A percentile compares a stretch with the other conserved stretches of the same genome.
Conservation (phyloP, 2,329 filamentous ascomycete genomes). For the Lecanicillium sp. region DNA sequence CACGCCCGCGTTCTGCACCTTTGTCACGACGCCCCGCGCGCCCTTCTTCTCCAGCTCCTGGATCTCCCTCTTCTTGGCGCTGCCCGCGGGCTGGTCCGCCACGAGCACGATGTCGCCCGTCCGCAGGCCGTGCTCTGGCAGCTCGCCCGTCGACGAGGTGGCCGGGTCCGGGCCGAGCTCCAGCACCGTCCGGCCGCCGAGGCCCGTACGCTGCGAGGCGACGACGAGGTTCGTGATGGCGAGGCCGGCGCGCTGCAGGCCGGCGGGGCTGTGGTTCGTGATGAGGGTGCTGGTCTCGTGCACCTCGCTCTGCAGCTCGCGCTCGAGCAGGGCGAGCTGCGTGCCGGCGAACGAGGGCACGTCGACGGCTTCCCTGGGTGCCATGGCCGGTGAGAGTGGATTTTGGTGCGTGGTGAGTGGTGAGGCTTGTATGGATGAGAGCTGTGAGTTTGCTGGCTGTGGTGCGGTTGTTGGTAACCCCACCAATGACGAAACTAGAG, state of each 20-base stretch:
- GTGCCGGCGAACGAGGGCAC: constrained; percentile 63
- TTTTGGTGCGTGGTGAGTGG: not conserved
- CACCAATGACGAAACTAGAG: constrained; percentile 13
- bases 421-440: not conserved
- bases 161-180: constrained; percentile 74
- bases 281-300: constrained; percentile 63
- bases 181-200: constrained; percentile 85
- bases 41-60: constrained; percentile 64
- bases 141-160: constrained; percentile 44
- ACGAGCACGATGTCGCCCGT: constrained; percentile 74
- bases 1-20: constrained; percentile 51
- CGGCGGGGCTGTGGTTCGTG: constrained; percentile 58
- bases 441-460: not conserved
- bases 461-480: constrained; percentile 2
- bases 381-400: constrained; percentile 25
- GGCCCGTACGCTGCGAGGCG: constrained; percentile 72
- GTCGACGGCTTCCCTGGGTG: constrained; percentile 42
- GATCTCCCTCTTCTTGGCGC: constrained; percentile 66
- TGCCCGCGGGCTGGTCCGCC: constrained; percentile 66
- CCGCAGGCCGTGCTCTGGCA: constrained; percentile 70
- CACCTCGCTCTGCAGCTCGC: constrained; percentile 67
- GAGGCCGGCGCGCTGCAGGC: constrained; percentile 70
- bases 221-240: constrained; percentile 72
- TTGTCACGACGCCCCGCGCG: constrained; percentile 63
- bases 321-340: constrained; percentile 64